Base-by-base conservation (phyloP, 257 asterid species). In the Marsdenia floribunda region DNA sequence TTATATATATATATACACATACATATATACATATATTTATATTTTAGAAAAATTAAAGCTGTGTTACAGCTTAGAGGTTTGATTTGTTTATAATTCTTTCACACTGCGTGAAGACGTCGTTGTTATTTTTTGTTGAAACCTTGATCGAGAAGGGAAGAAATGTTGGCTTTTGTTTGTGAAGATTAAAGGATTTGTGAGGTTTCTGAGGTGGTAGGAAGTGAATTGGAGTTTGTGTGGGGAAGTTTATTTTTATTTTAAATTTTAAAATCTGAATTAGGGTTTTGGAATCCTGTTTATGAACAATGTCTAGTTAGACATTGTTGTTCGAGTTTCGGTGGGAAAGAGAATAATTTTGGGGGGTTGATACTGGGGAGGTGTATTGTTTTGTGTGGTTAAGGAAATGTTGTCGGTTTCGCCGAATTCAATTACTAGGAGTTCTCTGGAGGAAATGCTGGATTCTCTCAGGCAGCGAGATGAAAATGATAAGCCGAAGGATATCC, bases 391-490 rank as follows among this genome's bases (percentile, higher is more conserved):
- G 79, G 60, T 24, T 46, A 11, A 18, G 55, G 9, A 79, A 65
- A 90, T 91, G 97, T 72, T 89, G 76, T 83, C 92, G 4, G 82
- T 86, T 54, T 86, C 95, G 74, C 91, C 93, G 0, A 83, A 78
- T 85, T 84, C 85, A 10, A 33, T 83, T 19, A 82, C 80, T 66
- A 86, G 96, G 73, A 95, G 99, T 89, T 92, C 99, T 67, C 82
- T 95, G 70, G 99, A 95, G 85, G 97, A 82, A 69, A 95, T 92
- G 99, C 85, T 95, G 88, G 99, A 95, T 29, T 82, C 92, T 49
- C 91, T 95, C 76, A 86, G 81, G 85, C 84, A 73, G 47, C 83
- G 86, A 64, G 96, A 87, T 18, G 96, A 86, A 74, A 40, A 61
- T 69, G 93, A 91, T 75, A 78, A 63, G 80, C 89, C 90, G 13